Evolutionary conservation across 2,329 filamentous ascomycete genomes (phyloP).

Genomic region (Tolypocladium pustulatum): DNA sequence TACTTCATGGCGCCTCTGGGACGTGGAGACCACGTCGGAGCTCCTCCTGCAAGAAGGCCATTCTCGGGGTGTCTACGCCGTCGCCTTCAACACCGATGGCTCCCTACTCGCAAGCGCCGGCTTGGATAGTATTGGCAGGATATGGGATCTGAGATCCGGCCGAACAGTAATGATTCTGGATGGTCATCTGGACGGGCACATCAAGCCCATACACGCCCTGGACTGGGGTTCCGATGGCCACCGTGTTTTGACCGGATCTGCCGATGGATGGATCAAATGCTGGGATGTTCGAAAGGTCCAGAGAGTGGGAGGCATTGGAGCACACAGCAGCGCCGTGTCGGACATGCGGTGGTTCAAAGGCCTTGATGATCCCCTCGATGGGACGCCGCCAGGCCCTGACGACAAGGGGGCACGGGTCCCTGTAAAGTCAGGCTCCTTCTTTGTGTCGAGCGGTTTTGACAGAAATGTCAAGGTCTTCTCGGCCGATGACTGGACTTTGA

Average conservation of each 20-base stretch:
- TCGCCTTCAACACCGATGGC: slow-evolving; percentile 85
- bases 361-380: slow-evolving; percentile 59
- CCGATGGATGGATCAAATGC: slow-evolving; percentile 93
- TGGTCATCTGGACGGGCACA: slow-evolving; percentile 67
- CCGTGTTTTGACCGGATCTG: slow-evolving; percentile 84
- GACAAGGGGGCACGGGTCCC: slow-evolving; percentile 58
- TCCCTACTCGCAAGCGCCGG: slow-evolving; percentile 87
- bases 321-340: slow-evolving; percentile 83
- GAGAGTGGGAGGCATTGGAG: slow-evolving; percentile 74
- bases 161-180: slow-evolving; percentile 94
- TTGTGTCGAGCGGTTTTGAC: slow-evolving; percentile 86
- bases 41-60: slow-evolving; percentile 88
- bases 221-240: slow-evolving; percentile 91
- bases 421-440: slow-evolving; percentile 83
- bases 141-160: slow-evolving; percentile 91
- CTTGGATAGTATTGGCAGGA: slow-evolving; percentile 83
- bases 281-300: slow-evolving; percentile 93
- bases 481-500: slow-evolving; percentile 87
- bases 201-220: slow-evolving; percentile 84
- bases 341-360: slow-evolving; percentile 94
- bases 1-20: slow-evolving; percentile 95
- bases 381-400: slow-evolving; percentile 47
- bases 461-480: slow-evolving; percentile 93
- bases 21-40: slow-evolving; percentile 76
- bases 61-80: slow-evolving; percentile 81